Conservation (phyloP, 345 rosid species). For the Salix koriyanagi region DNA sequence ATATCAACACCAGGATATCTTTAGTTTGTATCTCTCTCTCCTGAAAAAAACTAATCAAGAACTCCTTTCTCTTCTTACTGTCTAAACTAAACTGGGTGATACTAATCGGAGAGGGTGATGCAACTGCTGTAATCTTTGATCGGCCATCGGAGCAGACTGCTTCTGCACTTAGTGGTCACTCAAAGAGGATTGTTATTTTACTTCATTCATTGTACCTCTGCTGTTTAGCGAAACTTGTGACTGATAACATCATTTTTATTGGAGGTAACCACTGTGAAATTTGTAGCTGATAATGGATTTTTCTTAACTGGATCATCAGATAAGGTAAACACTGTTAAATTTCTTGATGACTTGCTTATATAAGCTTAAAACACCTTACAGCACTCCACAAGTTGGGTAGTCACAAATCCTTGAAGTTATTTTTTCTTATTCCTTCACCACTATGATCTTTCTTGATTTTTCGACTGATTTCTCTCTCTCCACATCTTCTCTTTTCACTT, state of each 20-base stretch:
- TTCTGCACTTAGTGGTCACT: conserved; percentile 84
- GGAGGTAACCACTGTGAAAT: conserved; percentile 87
- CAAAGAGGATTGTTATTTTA: conserved; percentile 60
- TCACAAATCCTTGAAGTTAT: too few relatives aligned
- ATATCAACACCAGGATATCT: too few relatives aligned
- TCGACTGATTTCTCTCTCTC: too few relatives aligned
- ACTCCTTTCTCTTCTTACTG: too few relatives aligned
- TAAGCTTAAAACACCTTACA: too few relatives aligned
- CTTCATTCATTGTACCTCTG: neutral
- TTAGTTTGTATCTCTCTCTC: too few relatives aligned
- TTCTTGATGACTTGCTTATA: neutral
- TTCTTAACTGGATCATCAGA: conserved; percentile 78
- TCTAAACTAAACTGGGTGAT: too few relatives aligned
- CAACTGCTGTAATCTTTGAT: conserved; percentile 80
- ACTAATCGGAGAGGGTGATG: conserved; percentile 53
- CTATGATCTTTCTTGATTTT: too few relatives aligned
- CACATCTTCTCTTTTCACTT: too few relatives aligned
- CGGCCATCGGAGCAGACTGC: conserved; percentile 77
- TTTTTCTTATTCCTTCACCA: too few relatives aligned
- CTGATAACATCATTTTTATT: conserved; percentile 18
- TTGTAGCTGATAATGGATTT: conserved; percentile 56
- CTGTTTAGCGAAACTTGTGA: neutral
- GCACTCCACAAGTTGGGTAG: too few relatives aligned
- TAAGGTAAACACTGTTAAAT: conserved; percentile 43
- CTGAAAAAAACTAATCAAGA: too few relatives aligned